Conservation (phyloP, 371 early-diverging fungal genomes). For the Amoeboaphelidium protococcarum region DNA sequence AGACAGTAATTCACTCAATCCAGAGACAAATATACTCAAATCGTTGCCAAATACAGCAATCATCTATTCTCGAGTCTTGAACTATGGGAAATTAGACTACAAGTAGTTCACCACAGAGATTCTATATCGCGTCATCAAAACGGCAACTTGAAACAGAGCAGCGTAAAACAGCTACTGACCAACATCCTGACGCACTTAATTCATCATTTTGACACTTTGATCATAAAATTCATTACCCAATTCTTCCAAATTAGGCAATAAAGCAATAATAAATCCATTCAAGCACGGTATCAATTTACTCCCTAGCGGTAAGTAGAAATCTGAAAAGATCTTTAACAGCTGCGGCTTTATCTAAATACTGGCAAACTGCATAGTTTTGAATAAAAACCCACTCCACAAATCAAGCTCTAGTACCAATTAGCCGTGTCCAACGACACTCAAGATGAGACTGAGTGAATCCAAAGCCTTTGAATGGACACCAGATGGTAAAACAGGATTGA, state of each 20-base stretch:
- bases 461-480: slow-evolving; percentile 95
- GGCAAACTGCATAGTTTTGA: not conserved
- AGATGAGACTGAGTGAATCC: too few relatives aligned
- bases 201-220: slow-evolving; percentile 35
- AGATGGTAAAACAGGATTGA: slow-evolving; percentile 93
- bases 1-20: slow-evolving; percentile 35
- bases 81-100: slow-evolving; percentile 35
- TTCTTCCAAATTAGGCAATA: slow-evolving; percentile 69
- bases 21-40: slow-evolving; percentile 38
- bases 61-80: slow-evolving; percentile 32
- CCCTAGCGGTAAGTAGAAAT: slow-evolving; percentile 40
- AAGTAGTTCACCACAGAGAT: slow-evolving; percentile 48
- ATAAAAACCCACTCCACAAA: not conserved
- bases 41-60: slow-evolving; percentile 39
- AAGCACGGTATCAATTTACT: slow-evolving; percentile 34
- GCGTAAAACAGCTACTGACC: slow-evolving; percentile 46
- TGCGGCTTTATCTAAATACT: slow-evolving; percentile 27
- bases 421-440: not conserved
- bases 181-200: slow-evolving; percentile 30
- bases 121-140: slow-evolving; percentile 35
- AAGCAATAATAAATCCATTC: slow-evolving; percentile 46
- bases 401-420: not conserved
- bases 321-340: slow-evolving; percentile 40
- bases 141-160: slow-evolving; percentile 45
- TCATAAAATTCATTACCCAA: slow-evolving; percentile 67